Base-by-base conservation (phyloP, 2,329 filamentous ascomycete species). In the Samsoniella hepiali region DNA sequence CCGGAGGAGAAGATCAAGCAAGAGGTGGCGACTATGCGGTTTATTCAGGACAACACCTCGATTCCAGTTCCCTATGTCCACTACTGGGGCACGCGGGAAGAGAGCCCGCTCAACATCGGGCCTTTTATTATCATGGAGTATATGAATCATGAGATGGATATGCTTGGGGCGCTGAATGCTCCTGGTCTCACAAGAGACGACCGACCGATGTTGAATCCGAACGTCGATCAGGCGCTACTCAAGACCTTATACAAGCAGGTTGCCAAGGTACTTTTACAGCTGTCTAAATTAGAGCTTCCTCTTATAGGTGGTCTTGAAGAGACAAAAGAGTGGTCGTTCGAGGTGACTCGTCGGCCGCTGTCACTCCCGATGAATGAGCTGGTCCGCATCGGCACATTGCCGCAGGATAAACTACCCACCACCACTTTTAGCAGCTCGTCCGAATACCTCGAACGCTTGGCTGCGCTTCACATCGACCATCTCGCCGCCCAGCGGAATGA, bases 51-150 rank as follows among this genome's bases (percentile, higher is more conserved):
- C 40, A 49, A 66, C n/a, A 67, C 64, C 2, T 38, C 64, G 2
- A 65, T 67, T 6, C 63, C 66, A 0, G 63, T 67, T 2, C 64
- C 66, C 2, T 64, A 63, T 31, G 53, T 67, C n/a, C 64, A 60
- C 3, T 64, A 65, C 47, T 65, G 54, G 53, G 65, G 66, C 15
- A 61, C 49, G n/a, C 61, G 31, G n/a, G 62, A 65, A 10, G 66
- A 67, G 17, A 67, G 66, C 27, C 66, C 64, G 10, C 56, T 64
- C 27, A 36, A 42, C n/a, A 54, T 67, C 8, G 66, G 66, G 27
- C 63, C 64, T 1, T 67, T 67, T 13, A 63, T 67, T 13, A 54
- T 65, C 11, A 67, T 65, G 63, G 64, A 65, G 62, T 66, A 67
- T 7, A 63, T 65, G 4, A 58, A 64, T 15, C 57, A 59, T 50